Base-by-base conservation (phyloP, 75 land plant species). In the Pseudotsuga menziesii region DNA sequence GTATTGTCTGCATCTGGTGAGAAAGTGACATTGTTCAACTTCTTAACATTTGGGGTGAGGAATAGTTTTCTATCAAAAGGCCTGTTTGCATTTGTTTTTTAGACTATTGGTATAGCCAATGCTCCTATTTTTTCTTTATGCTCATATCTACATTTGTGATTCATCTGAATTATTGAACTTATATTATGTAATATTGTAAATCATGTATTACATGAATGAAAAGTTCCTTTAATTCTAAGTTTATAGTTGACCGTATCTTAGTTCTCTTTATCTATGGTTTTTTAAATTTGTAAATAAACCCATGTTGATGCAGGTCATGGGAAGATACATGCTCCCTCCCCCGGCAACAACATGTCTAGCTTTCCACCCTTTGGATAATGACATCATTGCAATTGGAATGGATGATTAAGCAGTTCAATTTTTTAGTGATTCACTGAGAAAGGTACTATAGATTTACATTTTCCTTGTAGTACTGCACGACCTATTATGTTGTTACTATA, bases 341-440 rank as follows among this genome's bases (percentile, higher is more conserved):
- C 96, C 96, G n/a, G n/a, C n/a, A 67, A 82, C 96, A 57, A 93
- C 94, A 4, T 93, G 80, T 74, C 77, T 93, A 36, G 94, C 92
- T 2, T 91, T 93, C 69, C 92, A 93, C 74, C 96, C 92, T 23
- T 94, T 88, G 29, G 96, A 93, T 75, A 93, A 93, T 79, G 91
- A 93, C 74, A 82, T 89, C 23, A 91, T 93, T 57, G 96, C 96
- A 32, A 89, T 93, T 73, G 96, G 94, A 19, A 91, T 89, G 94
- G 92, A 91, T 39, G 93, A 91, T 83, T 89, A 93, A 23, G 80
- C 88, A 6, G 91, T 93, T 59, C 95, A 91, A 70, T 90, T 92
- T 15, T 92, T 86, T 71, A 92, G 90, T 75, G 89, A 88, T 61
- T 72, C 89, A 26, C 90, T 91, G n/a, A 90, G 89, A 83, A 91